phyloP scores from a whole-genome alignment of 2,329 filamentous ascomycete species.

The Colletotrichum sp. region DNA sequence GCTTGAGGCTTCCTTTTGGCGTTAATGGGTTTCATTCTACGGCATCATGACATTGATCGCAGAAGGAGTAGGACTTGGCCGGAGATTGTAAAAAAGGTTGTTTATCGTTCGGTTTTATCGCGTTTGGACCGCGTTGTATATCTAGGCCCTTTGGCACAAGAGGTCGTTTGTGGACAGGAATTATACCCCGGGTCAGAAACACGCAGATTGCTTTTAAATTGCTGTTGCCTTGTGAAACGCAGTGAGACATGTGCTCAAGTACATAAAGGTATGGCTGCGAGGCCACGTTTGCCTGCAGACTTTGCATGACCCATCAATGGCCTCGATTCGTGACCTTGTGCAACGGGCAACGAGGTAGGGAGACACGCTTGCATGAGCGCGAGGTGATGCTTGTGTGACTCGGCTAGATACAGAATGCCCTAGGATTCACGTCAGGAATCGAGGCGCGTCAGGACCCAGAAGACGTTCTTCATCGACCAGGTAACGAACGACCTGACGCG shows the following conservation, averaged over 20 bases:
- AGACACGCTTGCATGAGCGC: not conserved
- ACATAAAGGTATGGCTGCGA: not conserved
- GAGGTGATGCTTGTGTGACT: not conserved
- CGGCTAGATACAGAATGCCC: not conserved
- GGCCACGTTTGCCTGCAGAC: not conserved
- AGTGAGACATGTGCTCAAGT: not conserved
- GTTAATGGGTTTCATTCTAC: not conserved
- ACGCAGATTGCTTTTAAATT: not conserved
- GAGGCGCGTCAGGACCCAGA: not conserved
- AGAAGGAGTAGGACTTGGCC: not conserved
- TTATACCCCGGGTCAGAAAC: constrained; percentile 3
- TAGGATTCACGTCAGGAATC: not conserved
- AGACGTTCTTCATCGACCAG: not conserved
- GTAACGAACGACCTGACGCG: not conserved
- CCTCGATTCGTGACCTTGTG: not conserved
- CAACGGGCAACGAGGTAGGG: not conserved
- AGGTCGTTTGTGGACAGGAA: constrained; percentile 10
- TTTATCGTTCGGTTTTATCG: not conserved
- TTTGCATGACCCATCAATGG: not conserved
- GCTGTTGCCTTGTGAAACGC: too few species aligned
- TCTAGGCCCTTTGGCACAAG: constrained; percentile 7
- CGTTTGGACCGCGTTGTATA: constrained; percentile 12
- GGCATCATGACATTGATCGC: not conserved
- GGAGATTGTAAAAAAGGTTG: constrained; percentile 13
- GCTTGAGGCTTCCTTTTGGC: not conserved